Base-by-base conservation (phyloP, 805 yeast genomes). In the Candida insectalens region DNA sequence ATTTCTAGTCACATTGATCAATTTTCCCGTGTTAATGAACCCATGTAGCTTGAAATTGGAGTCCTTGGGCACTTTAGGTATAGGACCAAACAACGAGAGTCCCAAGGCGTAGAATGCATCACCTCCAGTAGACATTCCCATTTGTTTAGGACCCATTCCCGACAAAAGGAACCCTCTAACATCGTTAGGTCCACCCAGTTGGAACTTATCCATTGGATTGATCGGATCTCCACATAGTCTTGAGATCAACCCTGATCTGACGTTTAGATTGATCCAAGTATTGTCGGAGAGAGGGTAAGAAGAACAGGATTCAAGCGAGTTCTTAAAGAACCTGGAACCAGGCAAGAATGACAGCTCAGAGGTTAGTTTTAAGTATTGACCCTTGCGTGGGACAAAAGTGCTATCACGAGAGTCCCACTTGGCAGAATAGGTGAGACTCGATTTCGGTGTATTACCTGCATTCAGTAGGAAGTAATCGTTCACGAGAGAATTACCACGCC, bases 131-230 rank as follows among this genome's bases (percentile, higher is more conserved):
- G 72, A 59, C 19, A 69, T 51, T 20, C 64, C 65, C 54, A 58
- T 61, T 32, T 63, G 62, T 42, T 70, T 72, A 2, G 78, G 78
- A 0, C 79, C 78, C 28, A 72, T 42, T 1, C 77, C 77, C 28
- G 71, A 65, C 38, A 70, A 45, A 8, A 55, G 49, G 43, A 71
- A 73, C 1, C 77, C 67, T 29, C 78, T 57, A 6, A 73, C 63
- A 40, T 72, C 78, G 42, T 71, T 72, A 9, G 79, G 71, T 2
- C 79, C 79, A n/a, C 79, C 79, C 3, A 65, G 54, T 44, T 63
- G 69, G 37, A 71, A 72, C 30, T 74, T 53, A 47, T 73, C 79
- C 55, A 72, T 57, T 6, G 72, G 53, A 42, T 57, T 63, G 10
- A 62, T 41, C 3, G 40, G 40, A 16, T 41, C 39, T 7, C 36